Percentiles rank a stretch among this genome's conserved stretches.
phyloP scores from a whole-genome alignment of 2,329 filamentous ascomycete species.

The Aspergillus glaucus region DNA sequence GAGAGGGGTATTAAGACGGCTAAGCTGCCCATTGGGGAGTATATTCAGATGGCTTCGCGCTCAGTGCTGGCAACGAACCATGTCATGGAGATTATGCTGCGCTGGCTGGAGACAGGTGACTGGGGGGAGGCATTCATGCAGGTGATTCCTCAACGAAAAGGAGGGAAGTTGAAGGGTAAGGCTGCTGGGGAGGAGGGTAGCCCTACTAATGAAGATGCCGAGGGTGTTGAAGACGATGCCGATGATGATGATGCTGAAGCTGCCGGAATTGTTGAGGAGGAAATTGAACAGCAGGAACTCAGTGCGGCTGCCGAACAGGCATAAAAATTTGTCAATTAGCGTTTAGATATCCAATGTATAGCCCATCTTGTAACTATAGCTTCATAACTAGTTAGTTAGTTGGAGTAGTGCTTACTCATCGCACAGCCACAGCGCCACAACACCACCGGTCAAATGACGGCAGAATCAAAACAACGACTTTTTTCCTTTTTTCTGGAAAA shows the following conservation, averaged over 20 bases:
- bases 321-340: neutral
- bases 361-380: too few relatives aligned
- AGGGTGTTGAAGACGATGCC: constrained; percentile 11
- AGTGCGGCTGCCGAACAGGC: neutral
- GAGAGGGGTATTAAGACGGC: constrained; percentile 76
- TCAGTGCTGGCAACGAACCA: constrained; percentile 90
- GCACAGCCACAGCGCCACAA: constrained; percentile 13
- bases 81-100: constrained; percentile 92
- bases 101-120: constrained; percentile 82
- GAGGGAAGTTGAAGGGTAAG: constrained; percentile 56
- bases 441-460: constrained; percentile 15
- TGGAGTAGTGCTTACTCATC: too few relatives aligned
- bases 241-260: constrained; percentile 15
- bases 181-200: constrained; percentile 1
- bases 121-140: constrained; percentile 86
- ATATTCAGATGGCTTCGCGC: constrained; percentile 81
- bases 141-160: constrained; percentile 87
- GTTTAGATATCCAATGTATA: too few relatives aligned
- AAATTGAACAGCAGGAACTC: neutral
- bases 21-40: constrained; percentile 90
- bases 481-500: constrained; percentile 5
- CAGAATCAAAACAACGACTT: constrained; percentile 15
- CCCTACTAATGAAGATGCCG: too few relatives aligned
- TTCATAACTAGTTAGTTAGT: too few relatives aligned
- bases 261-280: neutral